These are phyloP conservation scores for Saccharomyces hybrid DNA, from an alignment of 1,139 yeast species.

Conservation along the genomic window DNA sequence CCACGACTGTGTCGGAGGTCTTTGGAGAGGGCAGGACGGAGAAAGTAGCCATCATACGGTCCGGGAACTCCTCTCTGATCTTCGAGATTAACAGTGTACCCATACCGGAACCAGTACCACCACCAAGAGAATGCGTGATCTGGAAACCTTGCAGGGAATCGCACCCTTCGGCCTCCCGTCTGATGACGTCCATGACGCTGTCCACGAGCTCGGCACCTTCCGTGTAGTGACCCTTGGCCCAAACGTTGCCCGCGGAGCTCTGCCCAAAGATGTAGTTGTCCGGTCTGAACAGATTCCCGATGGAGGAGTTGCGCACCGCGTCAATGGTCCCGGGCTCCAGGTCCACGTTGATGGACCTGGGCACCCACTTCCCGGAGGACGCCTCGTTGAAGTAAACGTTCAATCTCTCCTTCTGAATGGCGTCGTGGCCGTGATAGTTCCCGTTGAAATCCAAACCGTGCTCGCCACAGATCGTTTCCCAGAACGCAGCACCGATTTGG, in stretches of 20 bases:
- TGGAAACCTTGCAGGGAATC: constrained; percentile 93
- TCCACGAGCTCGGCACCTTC: constrained; percentile 94
- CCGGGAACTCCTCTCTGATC: constrained; percentile 83
- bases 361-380: constrained; percentile 80
- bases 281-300: constrained; percentile 83
- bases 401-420: constrained; percentile 45
- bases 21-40: constrained; percentile 90
- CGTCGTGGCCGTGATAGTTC: constrained; percentile 60
- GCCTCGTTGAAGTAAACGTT: constrained; percentile 55
- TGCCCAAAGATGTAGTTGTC: constrained; percentile 86
- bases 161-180: constrained; percentile 91
- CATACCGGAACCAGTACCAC: constrained; percentile 97
- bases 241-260: constrained; percentile 87
- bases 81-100: constrained; percentile 77
- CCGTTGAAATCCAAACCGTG: constrained; percentile 90
- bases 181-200: constrained; percentile 76
- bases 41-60: constrained; percentile 93
- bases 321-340: constrained; percentile 92
- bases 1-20: constrained; percentile 87
- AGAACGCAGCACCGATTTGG: constrained; percentile 96
- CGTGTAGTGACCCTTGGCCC: constrained; percentile 96
- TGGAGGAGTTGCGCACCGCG: constrained; percentile 64
- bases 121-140: constrained; percentile 88
- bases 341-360: constrained; percentile 87
- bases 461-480: constrained; percentile 97